Conservation (phyloP, 371 early-diverging fungal species). For the Mortierella sp. region DNA sequence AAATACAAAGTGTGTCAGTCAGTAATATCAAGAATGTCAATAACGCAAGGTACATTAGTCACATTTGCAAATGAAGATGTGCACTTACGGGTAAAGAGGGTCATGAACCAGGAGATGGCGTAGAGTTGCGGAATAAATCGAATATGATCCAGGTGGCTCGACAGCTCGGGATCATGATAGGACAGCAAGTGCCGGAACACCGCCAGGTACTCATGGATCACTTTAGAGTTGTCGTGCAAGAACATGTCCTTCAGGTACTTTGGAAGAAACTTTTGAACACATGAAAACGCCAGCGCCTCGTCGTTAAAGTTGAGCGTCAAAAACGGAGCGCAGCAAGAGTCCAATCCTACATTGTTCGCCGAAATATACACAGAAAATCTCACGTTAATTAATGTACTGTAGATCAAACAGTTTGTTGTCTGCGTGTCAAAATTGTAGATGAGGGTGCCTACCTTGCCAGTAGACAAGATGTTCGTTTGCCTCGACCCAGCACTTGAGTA, state of each 20-base stretch:
- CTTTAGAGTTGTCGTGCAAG: slow-evolving; percentile 75
- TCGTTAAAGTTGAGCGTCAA: slow-evolving; percentile 80
- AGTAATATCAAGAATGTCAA: not conserved
- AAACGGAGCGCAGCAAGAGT: slow-evolving; percentile 86
- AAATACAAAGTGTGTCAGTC: not conserved
- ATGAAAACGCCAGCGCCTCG: slow-evolving; percentile 79
- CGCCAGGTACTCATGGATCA: slow-evolving; percentile 76
- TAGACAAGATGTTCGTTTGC: slow-evolving; percentile 78
- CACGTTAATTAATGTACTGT: not conserved
- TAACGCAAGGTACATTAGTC: not conserved
- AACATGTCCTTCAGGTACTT: slow-evolving; percentile 79
- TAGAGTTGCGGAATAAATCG: slow-evolving; percentile 82
- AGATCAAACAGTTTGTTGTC: not conserved
- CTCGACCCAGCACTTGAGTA: slow-evolving; percentile 79
- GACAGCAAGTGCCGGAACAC: slow-evolving; percentile 75
- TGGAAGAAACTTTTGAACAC: slow-evolving; percentile 74
- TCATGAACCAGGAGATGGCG: slow-evolving; percentile 89
- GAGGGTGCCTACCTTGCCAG: slow-evolving; percentile 81
- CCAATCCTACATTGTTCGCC: slow-evolving; percentile 71
- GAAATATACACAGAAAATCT: slow-evolving; percentile 6
- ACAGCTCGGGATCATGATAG: slow-evolving; percentile 83
- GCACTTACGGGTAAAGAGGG: slow-evolving; percentile 82
- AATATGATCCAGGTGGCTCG: slow-evolving; percentile 73
- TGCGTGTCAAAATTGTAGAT: not conserved
- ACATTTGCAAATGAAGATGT: not conserved